Evolutionary conservation across 192 early-diverging fungal species (phyloP).

Genomic region (Coemansia sp.): DNA sequence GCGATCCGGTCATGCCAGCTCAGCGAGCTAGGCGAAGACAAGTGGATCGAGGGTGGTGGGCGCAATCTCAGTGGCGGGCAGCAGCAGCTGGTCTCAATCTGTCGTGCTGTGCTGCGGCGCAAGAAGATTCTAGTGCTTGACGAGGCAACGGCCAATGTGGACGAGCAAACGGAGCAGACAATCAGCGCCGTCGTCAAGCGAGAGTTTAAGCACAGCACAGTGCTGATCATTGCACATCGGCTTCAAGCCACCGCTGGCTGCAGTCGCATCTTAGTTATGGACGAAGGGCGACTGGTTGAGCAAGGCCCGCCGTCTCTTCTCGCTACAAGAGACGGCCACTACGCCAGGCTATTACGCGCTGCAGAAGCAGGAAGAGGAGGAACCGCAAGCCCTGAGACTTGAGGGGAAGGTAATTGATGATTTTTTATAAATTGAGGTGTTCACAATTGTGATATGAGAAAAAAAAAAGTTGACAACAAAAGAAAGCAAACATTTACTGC

Average conservation of each 20-base stretch:
- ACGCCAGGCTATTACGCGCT: slow-evolving; percentile 4
- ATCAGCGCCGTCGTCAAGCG: slow-evolving; percentile 59
- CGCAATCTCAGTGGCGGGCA: slow-evolving; percentile 52
- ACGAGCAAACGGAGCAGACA: slow-evolving; percentile 49
- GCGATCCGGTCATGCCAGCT: slow-evolving; percentile 67
- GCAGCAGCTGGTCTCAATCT: slow-evolving; percentile 80
- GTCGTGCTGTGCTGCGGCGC: slow-evolving; percentile 72
- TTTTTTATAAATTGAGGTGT: background rate
- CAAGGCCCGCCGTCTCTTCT: slow-evolving; percentile 61
- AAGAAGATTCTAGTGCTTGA: slow-evolving; percentile 69
- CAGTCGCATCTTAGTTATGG: slow-evolving; percentile 63
- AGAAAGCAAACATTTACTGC: background rate
- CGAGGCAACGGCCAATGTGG: slow-evolving; percentile 64
- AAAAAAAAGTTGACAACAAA: background rate
- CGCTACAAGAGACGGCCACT: slow-evolving; percentile 9
- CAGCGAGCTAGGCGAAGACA: slow-evolving; percentile 61
- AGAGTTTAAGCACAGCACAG: slow-evolving; percentile 61
- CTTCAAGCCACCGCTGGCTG: slow-evolving; percentile 62
- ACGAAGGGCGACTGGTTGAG: slow-evolving; percentile 61
- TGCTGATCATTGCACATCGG: slow-evolving; percentile 72
- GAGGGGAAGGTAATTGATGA: background rate
- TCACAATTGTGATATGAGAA: background rate
- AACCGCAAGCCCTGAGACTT: background rate
- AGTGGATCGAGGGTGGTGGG: slow-evolving; percentile 21
- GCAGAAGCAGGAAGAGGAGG: background rate